Base-by-base conservation (phyloP, 2,329 filamentous ascomycete genomes). In the Zymoseptoria brevis region DNA sequence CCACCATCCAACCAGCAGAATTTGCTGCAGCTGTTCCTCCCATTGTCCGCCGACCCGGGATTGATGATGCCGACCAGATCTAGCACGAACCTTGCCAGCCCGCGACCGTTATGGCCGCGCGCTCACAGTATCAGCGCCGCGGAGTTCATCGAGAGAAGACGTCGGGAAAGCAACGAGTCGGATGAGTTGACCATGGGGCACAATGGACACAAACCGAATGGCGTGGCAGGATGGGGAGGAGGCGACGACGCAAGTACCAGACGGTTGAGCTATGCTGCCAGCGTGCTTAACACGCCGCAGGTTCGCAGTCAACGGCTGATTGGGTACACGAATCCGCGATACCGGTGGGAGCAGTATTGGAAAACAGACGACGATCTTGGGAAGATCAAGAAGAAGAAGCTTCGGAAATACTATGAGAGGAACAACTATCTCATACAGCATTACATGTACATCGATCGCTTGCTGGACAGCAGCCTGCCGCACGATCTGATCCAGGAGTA, bases 401-500 rank as follows among this genome's bases (percentile, higher is more conserved):
- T 95, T 61, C 88, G 91, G 53, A 71, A 87, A 69, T 96, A 96
- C 76, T 96, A 97, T 71, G 87, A 95, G 77, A 85, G 89, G 50
- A 93, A 87, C 71, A 97, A 97, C 75, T 86, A 87, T 66, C 80
- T 96, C 50, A 85, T 97, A 60, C 89, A 94, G 73, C 88, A 96
- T 72, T 97, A 96, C 73, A 80, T 95, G 63, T 96, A 95, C 73
- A 96, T 96, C 67, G 93, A 96, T 75, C 84, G 87, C 56, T 79
- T 97, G 58, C 81, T 97, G 62, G 91, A 96, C 75, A 96, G 90
- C 8, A 92, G 90, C 29, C 83, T 96, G n/a, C 92, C 92, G 1
- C 92, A 96, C 70, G 87, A 93, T 68, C 79, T 97, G 51, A 85
- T 97, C 59, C 92, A 95, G 70, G 92, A 96, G 74, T 96, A 96